phyloP scores from a whole-genome alignment of 148 eudicot species.

The Selenicereus undatus region DNA sequence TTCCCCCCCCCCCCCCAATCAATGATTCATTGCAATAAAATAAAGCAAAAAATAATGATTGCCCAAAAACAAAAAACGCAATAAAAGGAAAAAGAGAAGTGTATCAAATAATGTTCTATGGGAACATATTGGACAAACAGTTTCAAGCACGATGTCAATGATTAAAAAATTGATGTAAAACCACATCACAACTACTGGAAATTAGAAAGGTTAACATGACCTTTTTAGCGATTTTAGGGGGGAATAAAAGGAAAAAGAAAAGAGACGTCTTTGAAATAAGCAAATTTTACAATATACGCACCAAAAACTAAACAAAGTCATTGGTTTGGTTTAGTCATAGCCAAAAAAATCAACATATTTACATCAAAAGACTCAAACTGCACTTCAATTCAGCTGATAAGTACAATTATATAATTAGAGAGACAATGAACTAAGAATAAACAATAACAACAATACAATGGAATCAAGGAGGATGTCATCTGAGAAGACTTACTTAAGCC shows the following conservation, averaged over 20 bases:
- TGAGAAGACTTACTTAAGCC: conserved; percentile 73
- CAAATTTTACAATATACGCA: neutral
- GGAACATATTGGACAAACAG: neutral
- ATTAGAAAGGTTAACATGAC: neutral
- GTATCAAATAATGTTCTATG: too few species aligned
- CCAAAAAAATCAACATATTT: neutral
- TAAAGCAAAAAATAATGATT: too few species aligned
- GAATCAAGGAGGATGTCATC: neutral
- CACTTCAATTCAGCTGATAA: neutral
- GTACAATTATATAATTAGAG: neutral
- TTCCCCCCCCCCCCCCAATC: too few species aligned
- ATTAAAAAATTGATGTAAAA: neutral
- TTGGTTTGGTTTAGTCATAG: too few species aligned
- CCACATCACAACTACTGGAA: neutral
- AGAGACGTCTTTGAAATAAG: neutral
- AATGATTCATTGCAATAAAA: too few species aligned
- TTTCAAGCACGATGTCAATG: neutral
- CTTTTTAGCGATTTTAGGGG: neutral
- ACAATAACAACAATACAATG: neutral
- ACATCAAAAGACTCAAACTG: neutral
- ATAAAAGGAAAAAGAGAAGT: too few species aligned
- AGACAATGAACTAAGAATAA: neutral
- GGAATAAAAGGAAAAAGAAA: neutral
- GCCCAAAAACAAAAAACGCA: too few species aligned
- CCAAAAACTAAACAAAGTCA: too few species aligned